Evolutionary conservation across 2,329 filamentous ascomycete species (phyloP), one percentile per base, ranked within the genome.

Genomic region (Sordariomycetes sp.): DNA sequence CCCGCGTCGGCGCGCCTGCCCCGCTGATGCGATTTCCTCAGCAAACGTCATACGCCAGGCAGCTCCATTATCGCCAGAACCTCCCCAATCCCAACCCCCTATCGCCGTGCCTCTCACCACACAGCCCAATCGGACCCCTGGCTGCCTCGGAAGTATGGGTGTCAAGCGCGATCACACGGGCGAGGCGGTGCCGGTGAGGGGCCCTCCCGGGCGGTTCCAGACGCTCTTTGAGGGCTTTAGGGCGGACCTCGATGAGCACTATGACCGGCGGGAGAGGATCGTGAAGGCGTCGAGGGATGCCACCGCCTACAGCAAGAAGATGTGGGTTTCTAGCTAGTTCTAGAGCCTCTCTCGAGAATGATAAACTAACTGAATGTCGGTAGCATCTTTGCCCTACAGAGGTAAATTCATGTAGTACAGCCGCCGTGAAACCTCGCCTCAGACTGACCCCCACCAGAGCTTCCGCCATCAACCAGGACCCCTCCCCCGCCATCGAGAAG

Each of bases 291-390:
- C 89, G 10, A 79, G 92, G 61, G 94, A 99, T 69, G 88, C 99
- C 59, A 99, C 94, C 7, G 90, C 90, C 0, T 76, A 90, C 57
- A 96, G 90, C 72, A 99, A 99, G 77, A 99, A 97, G 74, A 95
- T 97, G 90, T 95, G 71, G 73, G 78, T 12, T 22, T 24, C 12
- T 1, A 24, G 20, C 28, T 10, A 36, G 10, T 8, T 35, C 22
- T 35, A 8, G 5, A 39, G n/a, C 39, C 22, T 45, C 52, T 55
- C 17, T 36, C 22, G 12, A 55, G 34, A 17, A 35, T 24, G 10
- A 28, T 13, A 45, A n/a, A 53, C 50, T 56, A 35, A 52, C 25
- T 13, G 15, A 1, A 24, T 10, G 25, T 2, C 32, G 17, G 15
- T 10, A 73, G 71, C 35, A 74, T 74, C 20, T 71, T 70, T 58